Evolutionary conservation across 768 basidiomycete species (phyloP), one percentile per base, ranked within the genome.

Genomic region (Strobilomyces dryophilus): DNA sequence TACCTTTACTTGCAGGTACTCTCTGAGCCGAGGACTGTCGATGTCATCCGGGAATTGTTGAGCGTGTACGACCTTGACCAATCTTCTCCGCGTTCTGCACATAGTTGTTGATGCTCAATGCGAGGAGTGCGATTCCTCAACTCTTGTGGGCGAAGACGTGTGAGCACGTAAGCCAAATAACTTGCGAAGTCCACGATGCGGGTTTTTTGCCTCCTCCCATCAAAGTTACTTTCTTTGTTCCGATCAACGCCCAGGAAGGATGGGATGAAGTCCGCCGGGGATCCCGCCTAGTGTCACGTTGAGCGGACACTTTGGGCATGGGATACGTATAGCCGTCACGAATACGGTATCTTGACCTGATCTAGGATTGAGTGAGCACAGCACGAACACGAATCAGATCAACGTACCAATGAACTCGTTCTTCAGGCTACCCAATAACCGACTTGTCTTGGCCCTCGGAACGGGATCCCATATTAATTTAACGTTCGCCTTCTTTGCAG

Each of bases 401-500:
- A 15, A 32, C 60, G 17, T 41, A 52, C 63, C 53, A 3, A 59
- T 37, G 17, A 65, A 67, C 29, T 50, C 50, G 42, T 39, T 48
- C 47, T 67, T 62, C 45, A n/a, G n/a, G n/a, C 31, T 36, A n/a
- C 39, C 52, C 20, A 65, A 41, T n/a, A 55, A 27, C n/a, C n/a
- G n/a, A n/a, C 12, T 65, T 49, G 18, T 63, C 60, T 44, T 65
- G 59, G 2, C 53, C 57, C 32, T 54, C 69, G 24, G 24, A 55
- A 52, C 11, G 62, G 61, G 5, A 51, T 50, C 48, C 55, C 55
- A 26, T 49, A 72, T 45, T 34, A 68, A 44, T 36, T 68, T 59
- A 18, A 66, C 68, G n/a, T 57, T 59, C 3, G 62, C 66, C 0
- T 57, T 54, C 53, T 67, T 71, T 3, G 68, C 62, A 8, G 68